Evolutionary conservation across 2,329 filamentous ascomycete species (phyloP).

Genomic region (Botrytis hyacinthi): DNA sequence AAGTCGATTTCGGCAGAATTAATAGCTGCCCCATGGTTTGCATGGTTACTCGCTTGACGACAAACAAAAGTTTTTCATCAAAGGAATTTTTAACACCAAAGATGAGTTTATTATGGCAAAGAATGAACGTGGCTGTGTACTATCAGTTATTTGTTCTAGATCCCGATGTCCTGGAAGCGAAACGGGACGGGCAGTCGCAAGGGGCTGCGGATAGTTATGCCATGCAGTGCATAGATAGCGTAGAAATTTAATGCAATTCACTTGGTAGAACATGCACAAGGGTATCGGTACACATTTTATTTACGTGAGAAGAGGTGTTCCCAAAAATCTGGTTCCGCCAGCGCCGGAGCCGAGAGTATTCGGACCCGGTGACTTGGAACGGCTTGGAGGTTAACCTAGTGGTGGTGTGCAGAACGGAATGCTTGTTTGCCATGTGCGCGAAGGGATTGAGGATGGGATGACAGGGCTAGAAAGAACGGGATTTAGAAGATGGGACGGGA

Average conservation of each 20-base stretch:
- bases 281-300: not conserved
- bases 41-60: not conserved
- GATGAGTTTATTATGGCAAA: not conserved
- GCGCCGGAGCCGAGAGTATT: not conserved
- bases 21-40: not conserved
- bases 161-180: not conserved
- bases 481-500: slow-evolving; percentile 2
- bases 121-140: not conserved
- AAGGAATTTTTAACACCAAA: not conserved
- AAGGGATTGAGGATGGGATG: slow-evolving; percentile 3
- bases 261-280: not conserved
- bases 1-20: no score
- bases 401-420: not conserved
- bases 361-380: not conserved
- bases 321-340: not conserved
- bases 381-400: not conserved
- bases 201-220: not conserved
- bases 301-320: not conserved
- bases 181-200: not conserved
- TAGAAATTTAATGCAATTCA: slow-evolving; percentile 1
- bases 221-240: slow-evolving; percentile 1
- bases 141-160: not conserved
- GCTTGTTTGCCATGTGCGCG: slow-evolving; percentile 9
- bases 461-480: not conserved
- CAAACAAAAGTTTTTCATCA: not conserved